Evolutionary conservation across 2,329 filamentous ascomycete genomes (phyloP).

Genomic region (Pseudocercospora eumusae): DNA sequence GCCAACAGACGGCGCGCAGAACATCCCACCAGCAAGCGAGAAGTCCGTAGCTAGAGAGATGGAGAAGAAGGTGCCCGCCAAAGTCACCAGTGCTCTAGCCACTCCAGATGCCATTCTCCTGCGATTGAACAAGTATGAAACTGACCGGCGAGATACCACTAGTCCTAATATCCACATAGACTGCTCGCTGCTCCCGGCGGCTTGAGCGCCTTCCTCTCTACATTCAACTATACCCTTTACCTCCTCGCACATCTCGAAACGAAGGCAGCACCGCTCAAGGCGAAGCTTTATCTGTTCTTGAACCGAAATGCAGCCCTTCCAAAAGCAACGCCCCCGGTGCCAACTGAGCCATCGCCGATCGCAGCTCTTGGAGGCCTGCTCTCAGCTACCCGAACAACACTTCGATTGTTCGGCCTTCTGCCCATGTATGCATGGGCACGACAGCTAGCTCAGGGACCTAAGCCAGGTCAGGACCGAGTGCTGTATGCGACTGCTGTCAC

Average conservation of each 20-base stretch:
- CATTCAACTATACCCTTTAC: conserved; percentile 51
- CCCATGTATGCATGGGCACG: conserved; percentile 50
- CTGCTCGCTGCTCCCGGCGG: conserved; percentile 49
- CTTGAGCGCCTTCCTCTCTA: conserved; percentile 49
- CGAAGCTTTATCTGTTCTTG: conserved; percentile 41
- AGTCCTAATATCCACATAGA: conserved; percentile 32
- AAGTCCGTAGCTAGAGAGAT: conserved; percentile 37
- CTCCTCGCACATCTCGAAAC: conserved; percentile 48
- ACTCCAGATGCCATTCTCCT: conserved; percentile 45
- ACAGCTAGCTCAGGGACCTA: conserved; percentile 44
- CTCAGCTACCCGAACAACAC: conserved; percentile 47
- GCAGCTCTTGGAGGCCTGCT: conserved; percentile 44
- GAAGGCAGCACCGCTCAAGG: conserved; percentile 41
- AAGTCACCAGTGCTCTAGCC: conserved; percentile 35
- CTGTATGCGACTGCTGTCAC: conserved; percentile 46
- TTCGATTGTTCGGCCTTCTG: conserved; percentile 47
- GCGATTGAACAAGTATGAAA: conserved; percentile 49
- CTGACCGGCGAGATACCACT: neutral
- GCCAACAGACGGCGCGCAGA: conserved; percentile 39
- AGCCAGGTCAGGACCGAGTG: conserved; percentile 45
- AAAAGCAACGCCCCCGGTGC: conserved; percentile 25
- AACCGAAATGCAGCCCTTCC: conserved; percentile 29
- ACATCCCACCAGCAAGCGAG: conserved; percentile 36
- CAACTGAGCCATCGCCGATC: conserved; percentile 33
- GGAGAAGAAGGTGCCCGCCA: conserved; percentile 33